These are phyloP conservation scores for Crithidia thermophila DNA, from an alignment of 208 protist genomes.

Conservation along the genomic window DNA sequence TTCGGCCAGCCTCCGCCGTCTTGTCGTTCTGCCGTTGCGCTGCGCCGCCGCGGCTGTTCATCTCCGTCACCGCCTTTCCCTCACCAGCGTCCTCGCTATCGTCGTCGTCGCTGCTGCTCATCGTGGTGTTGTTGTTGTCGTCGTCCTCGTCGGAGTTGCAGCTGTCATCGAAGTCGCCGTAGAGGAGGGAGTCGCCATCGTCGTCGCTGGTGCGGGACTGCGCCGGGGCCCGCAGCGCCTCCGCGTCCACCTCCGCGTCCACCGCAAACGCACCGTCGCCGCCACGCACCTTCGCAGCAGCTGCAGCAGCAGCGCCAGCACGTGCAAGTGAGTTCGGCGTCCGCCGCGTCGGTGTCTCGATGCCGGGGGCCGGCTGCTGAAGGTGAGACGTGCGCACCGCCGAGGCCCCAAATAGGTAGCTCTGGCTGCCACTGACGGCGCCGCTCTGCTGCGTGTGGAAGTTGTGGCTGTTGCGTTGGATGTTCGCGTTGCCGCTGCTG, in stretches of 20 bases:
- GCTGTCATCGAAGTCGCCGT: neutral
- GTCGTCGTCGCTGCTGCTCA: neutral
- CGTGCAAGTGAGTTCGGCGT: too few species aligned
- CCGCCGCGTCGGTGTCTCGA: neutral
- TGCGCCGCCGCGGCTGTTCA: too few species aligned
- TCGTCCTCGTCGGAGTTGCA: neutral
- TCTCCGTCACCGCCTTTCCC: too few species aligned
- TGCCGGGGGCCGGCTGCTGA: neutral
- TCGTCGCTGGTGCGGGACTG: neutral
- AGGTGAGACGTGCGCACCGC: neutral
- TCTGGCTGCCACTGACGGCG: too few species aligned
- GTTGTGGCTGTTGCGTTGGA: neutral
- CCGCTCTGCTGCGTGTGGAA: too few species aligned
- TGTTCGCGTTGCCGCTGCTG: neutral
- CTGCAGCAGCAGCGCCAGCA: too few species aligned
- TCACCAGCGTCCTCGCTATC: neutral
- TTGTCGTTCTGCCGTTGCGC: too few species aligned
- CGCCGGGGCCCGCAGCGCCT: neutral
- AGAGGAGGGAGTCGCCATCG: slow-evolving; percentile 1
- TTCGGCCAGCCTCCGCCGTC: too few species aligned
- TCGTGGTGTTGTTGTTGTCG: neutral
- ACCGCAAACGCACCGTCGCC: neutral
- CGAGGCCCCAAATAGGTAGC: too few species aligned
- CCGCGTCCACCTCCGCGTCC: neutral
- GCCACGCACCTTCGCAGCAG: neutral